Evolutionary conservation across 1,284 basidiomycete genomes (phyloP), one percentile per base, ranked within the genome.

Genomic region (Ceraceosorus bombacis): DNA sequence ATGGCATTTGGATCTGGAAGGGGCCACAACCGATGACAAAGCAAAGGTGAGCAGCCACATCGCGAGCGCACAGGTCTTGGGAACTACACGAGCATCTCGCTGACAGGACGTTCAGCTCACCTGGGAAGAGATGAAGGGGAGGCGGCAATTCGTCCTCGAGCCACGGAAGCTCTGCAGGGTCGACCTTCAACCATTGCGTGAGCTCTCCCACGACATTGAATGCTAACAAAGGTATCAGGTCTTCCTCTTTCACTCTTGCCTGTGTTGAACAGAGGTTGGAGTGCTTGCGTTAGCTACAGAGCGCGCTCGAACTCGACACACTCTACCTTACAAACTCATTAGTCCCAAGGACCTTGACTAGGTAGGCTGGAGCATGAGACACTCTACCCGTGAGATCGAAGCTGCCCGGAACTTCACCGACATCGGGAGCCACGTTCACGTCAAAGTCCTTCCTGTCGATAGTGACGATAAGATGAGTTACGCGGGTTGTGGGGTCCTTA

Each of bases 311-410:
- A 27, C 27, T 27, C 27, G 27, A 27, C 3, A 27, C 27, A 27
- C 3, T 27, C 3, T 27, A 27, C 27, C 27, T 27, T 27, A 27
- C 27, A 27, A 27, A 3, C 27, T 71, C 69, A 46, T 57, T 38
- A 0, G 68, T 63, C 39, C 65, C 67, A 9, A 68, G 55, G n/a
- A 70, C 61, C 5, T 41, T 54, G 59, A 71, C 55, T 38, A 58
- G 56, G 50, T 70, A 70, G 17, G 4, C 15, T 27, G 37, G 13
- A 8, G 50, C n/a, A 38, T 59, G 57, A 36, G 38, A 27, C 37
- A 59, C 55, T 46, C 57, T 58, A 7, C 57, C 57, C 4, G 55
- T 41, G 50, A 58, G 55, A 40, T 13, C 17, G 39, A 58, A 58
- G 7, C 6, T n/a, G 7, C 36, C 53, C 6, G 9, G 10, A 12